Base-by-base conservation (phyloP, 805 yeast genomes). In the Lipomyces orientalis region DNA sequence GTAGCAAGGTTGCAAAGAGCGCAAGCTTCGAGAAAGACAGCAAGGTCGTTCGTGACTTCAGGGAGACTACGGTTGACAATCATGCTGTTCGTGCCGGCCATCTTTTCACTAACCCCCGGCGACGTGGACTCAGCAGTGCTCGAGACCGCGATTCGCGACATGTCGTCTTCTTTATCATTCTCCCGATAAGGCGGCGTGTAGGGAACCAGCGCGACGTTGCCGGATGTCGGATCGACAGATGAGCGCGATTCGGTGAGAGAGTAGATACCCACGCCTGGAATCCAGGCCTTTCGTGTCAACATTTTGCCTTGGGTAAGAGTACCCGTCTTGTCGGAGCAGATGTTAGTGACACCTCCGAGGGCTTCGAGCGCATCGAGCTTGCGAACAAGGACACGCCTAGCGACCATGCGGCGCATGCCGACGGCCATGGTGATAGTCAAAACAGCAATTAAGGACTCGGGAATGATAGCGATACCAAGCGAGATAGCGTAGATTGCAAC, bases 401-500 rank as follows among this genome's bases (percentile, higher is more conserved):
- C 76, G n/a, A 87, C 88, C 88, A 91, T 87, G 52, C 85, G 87
- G 73, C 87, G 86, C 71, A 97, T 87, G 69, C 96, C 90, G 73
- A 88, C 88, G 0, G 94, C 92, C 93, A 90, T 90, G 0, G 94
- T 90, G 70, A 90, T 89, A n/a, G 95, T 90, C 68, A 90, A 82
- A 31, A 90, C 95, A 29, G 90, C 95, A 69, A 89, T 88, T 73
- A 90, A 82, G 0, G 93, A 88, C 2, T 93, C 89, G 2, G 95
- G 95, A 71, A 90, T 90, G 92, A 90, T 90, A 4, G 93, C 87
- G 59, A 90, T 80, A 74, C 90, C 90, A 59, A 90, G 93, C 80
- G 96, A 91, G 74, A 92, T 88, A 33, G 97, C 97, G 76, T 91
- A 91, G 60, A 91, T 87, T 14, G 96, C 97, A 49, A 91, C 95